phyloP scores from a whole-genome alignment of 1,284 basidiomycete species.

The Exobasidium cylindrosporum region DNA sequence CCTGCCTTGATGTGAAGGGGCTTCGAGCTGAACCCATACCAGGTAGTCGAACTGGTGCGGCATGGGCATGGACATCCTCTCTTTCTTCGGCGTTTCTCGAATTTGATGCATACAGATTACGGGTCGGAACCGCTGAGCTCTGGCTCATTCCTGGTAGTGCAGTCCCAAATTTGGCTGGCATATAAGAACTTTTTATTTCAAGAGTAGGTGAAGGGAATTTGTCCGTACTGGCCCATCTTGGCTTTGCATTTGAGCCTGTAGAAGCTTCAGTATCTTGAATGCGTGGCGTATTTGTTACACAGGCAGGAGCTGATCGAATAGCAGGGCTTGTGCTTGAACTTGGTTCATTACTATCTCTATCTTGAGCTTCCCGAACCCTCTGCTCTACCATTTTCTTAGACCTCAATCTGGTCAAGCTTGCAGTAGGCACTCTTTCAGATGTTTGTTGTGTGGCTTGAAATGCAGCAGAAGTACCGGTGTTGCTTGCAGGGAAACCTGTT shows the following conservation, averaged over 20 bases:
- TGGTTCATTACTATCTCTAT: constrained; percentile 20
- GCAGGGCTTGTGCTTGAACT: neutral
- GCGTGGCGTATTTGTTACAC: neutral
- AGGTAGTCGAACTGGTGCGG: constrained; percentile 12
- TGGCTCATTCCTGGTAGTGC: constrained; percentile 9
- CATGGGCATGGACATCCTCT: constrained; percentile 6
- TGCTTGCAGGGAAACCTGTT: constrained; percentile 12
- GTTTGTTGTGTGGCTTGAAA: constrained; percentile 1
- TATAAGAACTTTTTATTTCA: neutral
- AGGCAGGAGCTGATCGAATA: neutral
- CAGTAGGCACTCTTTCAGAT: constrained; percentile 33
- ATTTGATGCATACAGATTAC: constrained; percentile 6
- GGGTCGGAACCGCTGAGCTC: neutral
- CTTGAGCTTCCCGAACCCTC: constrained; percentile 42
- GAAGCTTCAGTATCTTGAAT: too few species aligned
- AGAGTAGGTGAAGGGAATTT: neutral
- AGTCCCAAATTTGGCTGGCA: constrained; percentile 8
- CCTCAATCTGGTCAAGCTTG: constrained; percentile 37
- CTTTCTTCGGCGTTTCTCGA: neutral
- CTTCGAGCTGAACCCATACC: constrained; percentile 8
- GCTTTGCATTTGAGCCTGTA: neutral
- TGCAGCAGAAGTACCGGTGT: constrained; percentile 7
- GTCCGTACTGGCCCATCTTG: neutral
- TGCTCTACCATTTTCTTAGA: constrained; percentile 45
- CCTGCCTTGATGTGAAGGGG: neutral